These are phyloP conservation scores for Danielia reshetovae DNA, from an alignment of 805 yeast genomes.

Conservation along the genomic window DNA sequence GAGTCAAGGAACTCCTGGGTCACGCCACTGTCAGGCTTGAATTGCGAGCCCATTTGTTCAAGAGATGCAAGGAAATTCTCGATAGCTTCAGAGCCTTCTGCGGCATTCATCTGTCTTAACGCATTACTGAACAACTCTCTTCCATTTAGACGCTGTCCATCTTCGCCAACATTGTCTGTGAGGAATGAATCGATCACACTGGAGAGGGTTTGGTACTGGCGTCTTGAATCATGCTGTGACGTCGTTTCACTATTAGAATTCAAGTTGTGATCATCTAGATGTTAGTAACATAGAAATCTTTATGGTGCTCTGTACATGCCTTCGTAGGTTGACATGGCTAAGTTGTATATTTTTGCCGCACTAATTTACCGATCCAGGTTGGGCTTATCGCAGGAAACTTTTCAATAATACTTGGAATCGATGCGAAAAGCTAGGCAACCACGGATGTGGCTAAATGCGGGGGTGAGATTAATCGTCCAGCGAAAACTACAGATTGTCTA, in stretches of 20 bases:
- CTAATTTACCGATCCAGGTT: too few species aligned
- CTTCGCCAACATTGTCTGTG: slow-evolving; percentile 10
- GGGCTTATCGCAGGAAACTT: too few species aligned
- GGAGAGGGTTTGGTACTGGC: slow-evolving; percentile 30
- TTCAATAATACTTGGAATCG: too few species aligned
- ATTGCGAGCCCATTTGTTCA: slow-evolving; percentile 9
- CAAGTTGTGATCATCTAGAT: slow-evolving; percentile 38
- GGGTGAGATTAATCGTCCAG: too few species aligned
- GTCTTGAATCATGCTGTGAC: slow-evolving; percentile 12
- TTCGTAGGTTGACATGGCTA: slow-evolving; percentile 41
- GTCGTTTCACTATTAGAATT: slow-evolving; percentile 5
- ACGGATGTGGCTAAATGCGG: too few species aligned
- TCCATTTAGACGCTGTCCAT: slow-evolving; percentile 11
- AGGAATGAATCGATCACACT: slow-evolving; percentile 35
- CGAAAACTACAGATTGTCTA: too few species aligned
- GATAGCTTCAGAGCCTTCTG: slow-evolving; percentile 29
- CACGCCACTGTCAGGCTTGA: slow-evolving; percentile 45
- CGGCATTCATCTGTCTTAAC: slow-evolving; percentile 24
- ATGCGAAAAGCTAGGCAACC: too few species aligned
- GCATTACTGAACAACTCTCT: slow-evolving; percentile 30
- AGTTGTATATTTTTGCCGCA: too few species aligned
- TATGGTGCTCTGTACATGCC: slow-evolving; percentile 27
- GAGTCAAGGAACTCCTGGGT: slow-evolving; percentile 69
- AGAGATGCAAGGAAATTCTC: slow-evolving; percentile 23
- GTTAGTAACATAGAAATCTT: slow-evolving; percentile 9